Evolutionary conservation across 1,139 yeast species (phyloP), one percentile per base, ranked within the genome.

Genomic region (Saccharomyces hybrid): DNA sequence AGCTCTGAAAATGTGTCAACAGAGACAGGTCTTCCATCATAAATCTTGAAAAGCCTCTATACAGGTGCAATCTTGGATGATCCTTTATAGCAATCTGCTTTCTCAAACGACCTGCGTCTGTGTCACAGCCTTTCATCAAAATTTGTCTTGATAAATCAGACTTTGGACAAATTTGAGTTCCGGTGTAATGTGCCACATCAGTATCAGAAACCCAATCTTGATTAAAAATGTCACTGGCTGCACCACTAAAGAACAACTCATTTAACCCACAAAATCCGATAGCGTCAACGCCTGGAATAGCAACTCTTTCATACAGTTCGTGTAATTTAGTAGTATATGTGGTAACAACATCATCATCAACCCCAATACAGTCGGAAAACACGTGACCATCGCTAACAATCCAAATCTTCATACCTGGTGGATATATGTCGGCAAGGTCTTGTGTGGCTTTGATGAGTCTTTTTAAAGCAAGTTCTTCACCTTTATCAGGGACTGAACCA

Each of bases 351-450:
- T 71, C 73, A 63, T 82, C 86, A 64, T 80, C 83, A 47, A 73
- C 76, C 50, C 77, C 79, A 64, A 78, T 80, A 67, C 86, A 82
- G 66, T 82, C 86, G 58, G 84, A 79, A 67, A 82, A 82, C 9
- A 82, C 86, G 64, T 82, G 86, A 0, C 86, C 86, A 61, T 82
- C 86, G 64, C 83, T 78, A 27, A 82, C 84, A 64, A 82, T 80
- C 75, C 78, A 78, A 48, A 81, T 66, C 52, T 76, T 74, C 64
- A 81, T 70, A 1, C 86, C 86, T 0, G 85, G 84, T 1, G 78
- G 73, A 66, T 82, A 81, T 34, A 81, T 60, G 24, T 66, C 58
- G 52, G 70, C 64, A 4, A 80, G 65, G 34, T 64, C 66, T 48
- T 63, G 57, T 9, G 71, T 63, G 7, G 68, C 66, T 29, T 64